Evolutionary conservation across 1,139 yeast genomes (phyloP).

Genomic region (Diutina scorzettiae): DNA sequence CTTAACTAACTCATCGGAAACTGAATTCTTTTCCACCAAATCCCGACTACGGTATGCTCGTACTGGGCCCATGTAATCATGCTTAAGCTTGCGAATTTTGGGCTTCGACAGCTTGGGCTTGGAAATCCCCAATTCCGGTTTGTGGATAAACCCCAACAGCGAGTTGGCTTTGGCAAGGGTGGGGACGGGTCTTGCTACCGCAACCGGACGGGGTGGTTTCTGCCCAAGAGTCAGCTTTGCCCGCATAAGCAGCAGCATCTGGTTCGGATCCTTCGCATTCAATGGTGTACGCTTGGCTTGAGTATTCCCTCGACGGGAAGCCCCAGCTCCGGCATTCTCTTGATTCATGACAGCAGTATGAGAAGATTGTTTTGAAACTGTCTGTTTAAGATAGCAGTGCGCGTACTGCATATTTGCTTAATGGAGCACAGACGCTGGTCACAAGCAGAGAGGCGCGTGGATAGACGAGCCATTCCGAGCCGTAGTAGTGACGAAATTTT

Average conservation of each 20-base stretch:
- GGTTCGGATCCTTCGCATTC: constrained; percentile 38
- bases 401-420: too few species aligned
- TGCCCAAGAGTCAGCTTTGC: constrained; percentile 19
- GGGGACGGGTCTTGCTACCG: constrained; percentile 12
- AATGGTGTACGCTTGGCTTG: constrained; percentile 18
- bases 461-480: too few species aligned
- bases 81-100: constrained; percentile 8
- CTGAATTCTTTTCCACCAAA: constrained; percentile 11
- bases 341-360: background rate
- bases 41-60: constrained; percentile 9
- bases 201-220: background rate
- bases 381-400: too few species aligned
- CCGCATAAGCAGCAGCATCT: constrained; percentile 19
- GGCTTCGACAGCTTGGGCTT: constrained; percentile 6
- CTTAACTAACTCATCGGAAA: constrained; percentile 17
- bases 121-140: constrained; percentile 2
- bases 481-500: too few species aligned
- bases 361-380: background rate
- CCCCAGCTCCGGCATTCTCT: constrained; percentile 1
- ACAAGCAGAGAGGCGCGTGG: too few species aligned
- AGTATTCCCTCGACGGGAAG: background rate
- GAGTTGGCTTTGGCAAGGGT: constrained; percentile 26
- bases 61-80: constrained; percentile 7
- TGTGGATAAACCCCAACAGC: constrained; percentile 24
- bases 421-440: too few species aligned